Evolutionary conservation across 2,329 filamentous ascomycete species (phyloP).

Genomic region (Colletotrichum abscissum): DNA sequence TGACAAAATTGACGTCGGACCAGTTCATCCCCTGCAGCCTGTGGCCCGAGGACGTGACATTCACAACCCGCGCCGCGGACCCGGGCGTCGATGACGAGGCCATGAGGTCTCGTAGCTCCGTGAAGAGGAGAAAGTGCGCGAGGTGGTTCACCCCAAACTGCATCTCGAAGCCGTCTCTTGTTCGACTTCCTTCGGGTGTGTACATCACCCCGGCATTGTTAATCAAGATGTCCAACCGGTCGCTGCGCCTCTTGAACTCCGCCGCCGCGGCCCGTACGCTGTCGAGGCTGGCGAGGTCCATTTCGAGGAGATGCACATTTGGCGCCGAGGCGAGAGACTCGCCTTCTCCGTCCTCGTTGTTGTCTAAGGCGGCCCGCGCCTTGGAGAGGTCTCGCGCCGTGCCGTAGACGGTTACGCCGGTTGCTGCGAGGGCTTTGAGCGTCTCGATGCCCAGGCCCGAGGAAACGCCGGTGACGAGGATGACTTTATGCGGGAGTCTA

Average conservation of each 20-base stretch:
- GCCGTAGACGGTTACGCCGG: not conserved
- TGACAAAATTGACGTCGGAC: conserved; percentile 35
- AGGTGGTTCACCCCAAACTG: conserved; percentile 66
- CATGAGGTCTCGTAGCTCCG: conserved; percentile 57
- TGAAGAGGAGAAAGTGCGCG: conserved; percentile 63
- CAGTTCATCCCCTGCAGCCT: conserved; percentile 44
- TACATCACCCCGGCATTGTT: conserved; percentile 36
- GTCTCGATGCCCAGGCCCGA: conserved; percentile 40
- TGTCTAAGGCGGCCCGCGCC: not conserved
- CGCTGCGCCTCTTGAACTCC: not conserved
- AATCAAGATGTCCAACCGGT: conserved; percentile 29
- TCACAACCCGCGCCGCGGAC: conserved; percentile 58
- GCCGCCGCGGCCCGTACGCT: conserved; percentile 41
- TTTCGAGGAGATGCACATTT: conserved; percentile 42
- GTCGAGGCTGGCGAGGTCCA: conserved; percentile 44
- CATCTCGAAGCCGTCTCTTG: conserved; percentile 38
- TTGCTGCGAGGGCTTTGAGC: not conserved
- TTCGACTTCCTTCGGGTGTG: conserved; percentile 18
- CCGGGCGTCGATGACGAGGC: conserved; percentile 49
- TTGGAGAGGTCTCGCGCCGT: not conserved
- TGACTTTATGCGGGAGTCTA: conserved; percentile 39
- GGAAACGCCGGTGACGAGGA: conserved; percentile 53
- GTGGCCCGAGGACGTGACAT: conserved; percentile 56
- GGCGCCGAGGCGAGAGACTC: not conserved
- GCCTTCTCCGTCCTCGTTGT: not conserved